These are phyloP conservation scores for Chlamydomonas sp. DNA, from an alignment of 139 green algal genomes.

Conservation along the genomic window DNA sequence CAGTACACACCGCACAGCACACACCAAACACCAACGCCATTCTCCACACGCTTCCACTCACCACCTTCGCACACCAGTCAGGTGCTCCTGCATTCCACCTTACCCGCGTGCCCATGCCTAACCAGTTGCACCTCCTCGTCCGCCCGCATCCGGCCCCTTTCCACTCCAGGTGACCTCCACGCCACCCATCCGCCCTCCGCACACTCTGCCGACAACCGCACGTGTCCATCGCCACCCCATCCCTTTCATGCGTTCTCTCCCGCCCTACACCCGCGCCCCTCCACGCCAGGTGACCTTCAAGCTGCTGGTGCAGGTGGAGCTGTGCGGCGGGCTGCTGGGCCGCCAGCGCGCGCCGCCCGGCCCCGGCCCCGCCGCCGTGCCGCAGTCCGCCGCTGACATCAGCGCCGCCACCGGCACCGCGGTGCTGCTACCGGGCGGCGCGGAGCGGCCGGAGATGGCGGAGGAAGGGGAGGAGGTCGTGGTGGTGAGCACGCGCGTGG, in stretches of 20 bases:
- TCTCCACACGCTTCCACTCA: too few relatives aligned
- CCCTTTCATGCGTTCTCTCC: neutral
- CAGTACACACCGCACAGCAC: too few relatives aligned
- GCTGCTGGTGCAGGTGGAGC: constrained; percentile 11
- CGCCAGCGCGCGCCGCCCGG: neutral
- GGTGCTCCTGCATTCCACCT: too few relatives aligned
- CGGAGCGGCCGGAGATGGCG: neutral
- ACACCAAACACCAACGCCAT: too few relatives aligned
- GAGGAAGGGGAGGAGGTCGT: constrained; percentile 9
- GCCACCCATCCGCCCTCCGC: too few relatives aligned
- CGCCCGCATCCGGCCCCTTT: too few relatives aligned
- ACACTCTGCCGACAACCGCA: too few relatives aligned
- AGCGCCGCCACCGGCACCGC: neutral
- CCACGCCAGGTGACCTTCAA: neutral
- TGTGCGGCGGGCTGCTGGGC: neutral
- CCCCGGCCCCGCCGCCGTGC: neutral
- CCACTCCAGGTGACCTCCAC: too few relatives aligned
- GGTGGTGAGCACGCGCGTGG: neutral
- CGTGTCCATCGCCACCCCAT: neutral
- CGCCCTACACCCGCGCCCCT: neutral
- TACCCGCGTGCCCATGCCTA: too few relatives aligned
- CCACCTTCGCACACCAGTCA: too few relatives aligned
- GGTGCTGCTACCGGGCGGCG: neutral
- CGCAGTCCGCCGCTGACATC: neutral
- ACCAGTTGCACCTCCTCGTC: too few relatives aligned